Evolutionary conservation across 352 stramenopile genomes (phyloP).

Genomic region (Pythium brachiatum): DNA sequence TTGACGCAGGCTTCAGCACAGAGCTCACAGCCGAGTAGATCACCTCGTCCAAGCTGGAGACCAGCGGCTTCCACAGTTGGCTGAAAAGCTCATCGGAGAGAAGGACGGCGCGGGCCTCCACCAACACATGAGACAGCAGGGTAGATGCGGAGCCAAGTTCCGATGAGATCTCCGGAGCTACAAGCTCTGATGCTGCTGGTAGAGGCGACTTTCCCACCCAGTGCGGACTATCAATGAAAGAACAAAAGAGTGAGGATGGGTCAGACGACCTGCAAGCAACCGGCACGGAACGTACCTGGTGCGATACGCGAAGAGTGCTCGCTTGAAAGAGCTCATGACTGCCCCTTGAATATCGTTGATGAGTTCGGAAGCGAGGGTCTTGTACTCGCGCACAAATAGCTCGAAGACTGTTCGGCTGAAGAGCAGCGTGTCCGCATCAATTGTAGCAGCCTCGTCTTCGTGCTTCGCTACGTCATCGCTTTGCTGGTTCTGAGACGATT

Average conservation of each 20-base stretch:
- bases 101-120: background rate
- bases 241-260: background rate
- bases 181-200: background rate
- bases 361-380: conserved; percentile 30
- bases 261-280: background rate
- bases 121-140: conserved; percentile 10
- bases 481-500: background rate
- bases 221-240: background rate
- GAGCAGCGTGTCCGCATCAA: conserved; percentile 51
- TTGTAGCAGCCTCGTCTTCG: background rate
- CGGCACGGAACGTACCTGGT: conserved; percentile 26
- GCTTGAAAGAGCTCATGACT: conserved; percentile 24
- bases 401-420: conserved; percentile 80
- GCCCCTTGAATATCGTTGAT: conserved; percentile 29
- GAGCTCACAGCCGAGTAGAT: conserved; percentile 7
- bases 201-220: conserved; percentile 1
- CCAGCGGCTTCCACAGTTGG: conserved; percentile 26
- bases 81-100: conserved; percentile 10
- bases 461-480: conserved; percentile 13
- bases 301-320: conserved; percentile 30
- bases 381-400: conserved; percentile 48
- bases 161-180: conserved; percentile 13
- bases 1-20: background rate
- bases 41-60: conserved; percentile 13
- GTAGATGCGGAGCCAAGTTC: conserved; percentile 6